Conservation (phyloP, 352 stramenopile genomes). For the Phytopythium kandeliae region DNA sequence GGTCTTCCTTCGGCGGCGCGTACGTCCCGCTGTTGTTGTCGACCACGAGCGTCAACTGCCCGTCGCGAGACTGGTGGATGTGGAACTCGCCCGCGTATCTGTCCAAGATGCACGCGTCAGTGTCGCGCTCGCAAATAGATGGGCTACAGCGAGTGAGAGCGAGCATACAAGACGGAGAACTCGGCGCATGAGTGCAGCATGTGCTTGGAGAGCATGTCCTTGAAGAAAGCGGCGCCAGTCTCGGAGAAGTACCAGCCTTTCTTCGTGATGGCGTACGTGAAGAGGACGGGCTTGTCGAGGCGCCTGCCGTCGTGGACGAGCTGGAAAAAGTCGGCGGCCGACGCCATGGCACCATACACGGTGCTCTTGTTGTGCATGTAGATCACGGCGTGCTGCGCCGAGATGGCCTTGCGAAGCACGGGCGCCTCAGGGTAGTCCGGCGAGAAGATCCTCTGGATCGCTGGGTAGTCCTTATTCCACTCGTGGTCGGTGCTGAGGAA, state of each 20-base stretch:
- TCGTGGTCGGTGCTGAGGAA: conserved; percentile 18
- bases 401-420: conserved; percentile 15
- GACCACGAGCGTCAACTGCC: conserved; percentile 19
- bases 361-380: conserved; percentile 20
- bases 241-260: conserved; percentile 33
- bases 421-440: conserved; percentile 18
- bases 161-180: conserved; percentile 15
- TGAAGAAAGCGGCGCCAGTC: conserved; percentile 27
- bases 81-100: conserved; percentile 22
- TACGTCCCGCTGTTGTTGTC: conserved; percentile 38
- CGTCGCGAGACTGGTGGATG: conserved; percentile 13
- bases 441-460: conserved; percentile 22
- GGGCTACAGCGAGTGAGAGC: too few relatives aligned
- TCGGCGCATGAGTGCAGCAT: conserved; percentile 23
- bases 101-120: too few relatives aligned
- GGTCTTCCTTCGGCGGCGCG: conserved; percentile 16
- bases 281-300: conserved; percentile 23
- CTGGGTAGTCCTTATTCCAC: conserved; percentile 26
- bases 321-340: conserved; percentile 23
- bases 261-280: conserved; percentile 25
- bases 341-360: conserved; percentile 10
- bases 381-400: conserved; percentile 18
- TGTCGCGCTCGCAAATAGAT: too few relatives aligned
- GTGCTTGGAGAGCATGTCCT: conserved; percentile 35
- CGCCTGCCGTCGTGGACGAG: conserved; percentile 17